Conservation (phyloP, 2,329 filamentous ascomycete genomes). For the Talaromyces funiculosus region DNA sequence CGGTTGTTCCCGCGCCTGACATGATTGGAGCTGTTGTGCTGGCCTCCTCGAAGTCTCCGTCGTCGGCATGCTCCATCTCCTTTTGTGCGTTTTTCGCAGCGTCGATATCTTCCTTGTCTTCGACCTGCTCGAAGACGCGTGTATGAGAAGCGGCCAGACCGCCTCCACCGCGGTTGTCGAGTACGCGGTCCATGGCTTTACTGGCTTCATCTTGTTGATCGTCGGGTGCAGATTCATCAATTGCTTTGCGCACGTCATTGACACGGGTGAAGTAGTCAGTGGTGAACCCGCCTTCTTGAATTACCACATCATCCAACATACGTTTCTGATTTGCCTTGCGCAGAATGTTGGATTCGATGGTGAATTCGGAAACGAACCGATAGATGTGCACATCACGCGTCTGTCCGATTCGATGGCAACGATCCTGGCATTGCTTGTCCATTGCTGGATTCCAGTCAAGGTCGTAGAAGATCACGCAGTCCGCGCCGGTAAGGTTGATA, state of each 20-base stretch:
- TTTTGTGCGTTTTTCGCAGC: slow-evolving; percentile 84
- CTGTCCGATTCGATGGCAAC: slow-evolving; percentile 94
- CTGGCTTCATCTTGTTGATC: slow-evolving; percentile 63
- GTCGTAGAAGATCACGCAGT: slow-evolving; percentile 98
- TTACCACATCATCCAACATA: slow-evolving; percentile 95
- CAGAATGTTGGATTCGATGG: slow-evolving; percentile 95
- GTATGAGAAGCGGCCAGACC: slow-evolving; percentile 41
- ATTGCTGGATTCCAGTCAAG: slow-evolving; percentile 99
- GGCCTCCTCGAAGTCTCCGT: slow-evolving; percentile 74
- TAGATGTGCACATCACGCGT: slow-evolving; percentile 98
- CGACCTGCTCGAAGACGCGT: slow-evolving; percentile 76
- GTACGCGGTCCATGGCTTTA: slow-evolving; percentile 77
- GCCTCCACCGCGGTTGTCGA: slow-evolving; percentile 61
- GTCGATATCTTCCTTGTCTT: slow-evolving; percentile 79
- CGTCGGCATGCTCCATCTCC: slow-evolving; percentile 77
- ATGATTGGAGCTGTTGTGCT: slow-evolving; percentile 30
- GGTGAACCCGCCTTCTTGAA: slow-evolving; percentile 96
- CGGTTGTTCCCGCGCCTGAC: slow-evolving; percentile 20
- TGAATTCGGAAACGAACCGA: slow-evolving; percentile 85
- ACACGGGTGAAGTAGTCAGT: slow-evolving; percentile 90
- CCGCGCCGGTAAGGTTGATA: slow-evolving; percentile 93
- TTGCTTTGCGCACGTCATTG: slow-evolving; percentile 58
- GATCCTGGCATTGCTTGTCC: slow-evolving; percentile 98
- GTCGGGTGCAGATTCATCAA: slow-evolving; percentile 56
- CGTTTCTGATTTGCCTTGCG: slow-evolving; percentile 96